Conservation (phyloP, 305 asterid genomes). For the Fraxinus dipetala region DNA sequence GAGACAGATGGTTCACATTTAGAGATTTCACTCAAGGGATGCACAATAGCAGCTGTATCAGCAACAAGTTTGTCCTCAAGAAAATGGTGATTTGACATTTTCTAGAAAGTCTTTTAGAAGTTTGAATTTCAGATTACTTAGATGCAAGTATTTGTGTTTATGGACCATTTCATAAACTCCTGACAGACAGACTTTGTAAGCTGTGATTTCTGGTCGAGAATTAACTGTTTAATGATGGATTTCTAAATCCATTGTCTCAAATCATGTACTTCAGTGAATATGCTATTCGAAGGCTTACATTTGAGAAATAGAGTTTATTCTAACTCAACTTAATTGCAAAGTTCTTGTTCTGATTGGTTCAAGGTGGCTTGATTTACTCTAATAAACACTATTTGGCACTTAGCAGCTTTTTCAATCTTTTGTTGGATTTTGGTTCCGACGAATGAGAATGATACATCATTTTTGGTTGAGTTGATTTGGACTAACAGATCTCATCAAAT, state of each 20-base stretch:
- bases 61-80: conserved; percentile 64
- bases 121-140: conserved; percentile 20
- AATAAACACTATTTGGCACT: background rate
- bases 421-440: background rate
- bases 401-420: background rate
- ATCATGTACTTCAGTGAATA: background rate
- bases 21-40: conserved; percentile 66
- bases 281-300: background rate
- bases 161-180: background rate
- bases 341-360: background rate
- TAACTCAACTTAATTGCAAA: background rate
- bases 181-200: background rate
- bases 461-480: background rate
- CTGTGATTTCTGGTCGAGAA: background rate
- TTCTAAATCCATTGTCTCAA: conserved; percentile 3
- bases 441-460: background rate
- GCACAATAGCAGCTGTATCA: conserved; percentile 76
- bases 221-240: conserved; percentile 9
- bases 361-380: conserved; percentile 9
- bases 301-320: background rate
- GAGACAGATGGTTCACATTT: conserved; percentile 63
- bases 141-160: conserved; percentile 7
- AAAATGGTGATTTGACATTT: conserved; percentile 62
- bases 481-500: background rate
- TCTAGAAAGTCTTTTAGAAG: conserved; percentile 14